Base-by-base conservation (phyloP, 805 yeast genomes). In the Wickerhamomyces xylosicus region DNA sequence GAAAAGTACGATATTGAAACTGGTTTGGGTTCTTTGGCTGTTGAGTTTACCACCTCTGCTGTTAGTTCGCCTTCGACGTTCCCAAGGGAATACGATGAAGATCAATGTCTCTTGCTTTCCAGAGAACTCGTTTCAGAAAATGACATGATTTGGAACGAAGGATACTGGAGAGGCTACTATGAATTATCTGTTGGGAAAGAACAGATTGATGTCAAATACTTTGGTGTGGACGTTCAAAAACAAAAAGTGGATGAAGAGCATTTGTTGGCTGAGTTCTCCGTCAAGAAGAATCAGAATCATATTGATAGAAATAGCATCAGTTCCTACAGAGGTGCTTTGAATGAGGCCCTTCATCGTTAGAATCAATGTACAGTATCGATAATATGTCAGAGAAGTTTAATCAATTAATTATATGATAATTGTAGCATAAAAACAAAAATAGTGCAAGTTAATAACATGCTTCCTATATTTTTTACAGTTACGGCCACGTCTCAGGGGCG, bases 61-160 rank as follows among this genome's bases (percentile, higher is more conserved):
- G 46, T 46, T 11, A 49, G 50, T 29, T 51, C 57, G 5, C 56
- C 56, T 22, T 35, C 53, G 3, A 48, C 56, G 11, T 53, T 47
- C 37, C 47, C 43, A 5, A n/a, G 38, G 11, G 22, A 22, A 10
- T 16, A 33, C 28, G 7, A 33, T 14, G 36, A 29, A 19, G 6
- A 10, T 1, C 35, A 40, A 21, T 16, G 36, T 3, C 14, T 36
- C 3, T n/a, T 2, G 14, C 38, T 40, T 38, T 40, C 42, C 3
- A 25, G 19, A 28, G 44, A 39, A 19, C 36, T 39, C n/a, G 45
- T 44, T 16, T 29, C 19, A 19, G 37, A 41, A 8, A 44, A 39
- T 33, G 34, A 37, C 2, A 25, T 44, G 17, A 19, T 44, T 1
- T 44, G 47, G 47, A 44, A 41, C 17, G 47, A 44, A 19, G 47